Conservation (phyloP, 495 filamentous ascomycete species). For the Xylaria sp. region DNA sequence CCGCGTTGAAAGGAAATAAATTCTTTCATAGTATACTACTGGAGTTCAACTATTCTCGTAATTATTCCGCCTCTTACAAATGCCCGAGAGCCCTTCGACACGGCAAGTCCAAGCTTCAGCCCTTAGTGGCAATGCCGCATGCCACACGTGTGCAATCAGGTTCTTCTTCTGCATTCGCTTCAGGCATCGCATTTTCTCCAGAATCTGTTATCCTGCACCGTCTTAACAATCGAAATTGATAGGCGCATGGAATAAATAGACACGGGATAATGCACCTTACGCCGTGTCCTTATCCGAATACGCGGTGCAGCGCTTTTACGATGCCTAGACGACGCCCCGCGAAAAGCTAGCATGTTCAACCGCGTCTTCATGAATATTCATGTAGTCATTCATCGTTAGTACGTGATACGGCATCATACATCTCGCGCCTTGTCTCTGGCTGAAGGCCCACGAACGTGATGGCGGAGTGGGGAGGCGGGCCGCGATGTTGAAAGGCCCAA, state of each 20-base stretch:
- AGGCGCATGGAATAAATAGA: not conserved
- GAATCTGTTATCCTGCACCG: not conserved
- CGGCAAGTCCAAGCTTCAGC: not conserved
- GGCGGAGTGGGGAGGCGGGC: constrained; percentile 67
- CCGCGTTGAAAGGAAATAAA: not conserved
- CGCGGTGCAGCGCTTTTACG: constrained; percentile 5
- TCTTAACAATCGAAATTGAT: not conserved
- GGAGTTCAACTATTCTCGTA: not conserved
- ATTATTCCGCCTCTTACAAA: not conserved
- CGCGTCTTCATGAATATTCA: not conserved
- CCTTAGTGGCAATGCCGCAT: not conserved
- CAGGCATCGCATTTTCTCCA: not conserved
- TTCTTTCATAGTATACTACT: not conserved
- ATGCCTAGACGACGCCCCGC: not conserved
- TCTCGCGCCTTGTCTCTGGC: constrained; percentile 48
- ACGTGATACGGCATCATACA: constrained; percentile 37
- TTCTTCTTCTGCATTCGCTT: not conserved
- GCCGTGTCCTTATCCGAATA: not conserved
- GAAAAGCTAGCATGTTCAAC: not conserved
- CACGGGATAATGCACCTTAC: not conserved
- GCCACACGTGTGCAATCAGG: not conserved
- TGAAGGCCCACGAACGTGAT: constrained; percentile 55
- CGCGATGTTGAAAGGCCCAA: constrained; percentile 69
- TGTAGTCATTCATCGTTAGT: not conserved
- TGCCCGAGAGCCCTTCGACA: not conserved